Evolutionary conservation across 441 rosid genomes (phyloP).

Genomic region (Brassica balearica): DNA sequence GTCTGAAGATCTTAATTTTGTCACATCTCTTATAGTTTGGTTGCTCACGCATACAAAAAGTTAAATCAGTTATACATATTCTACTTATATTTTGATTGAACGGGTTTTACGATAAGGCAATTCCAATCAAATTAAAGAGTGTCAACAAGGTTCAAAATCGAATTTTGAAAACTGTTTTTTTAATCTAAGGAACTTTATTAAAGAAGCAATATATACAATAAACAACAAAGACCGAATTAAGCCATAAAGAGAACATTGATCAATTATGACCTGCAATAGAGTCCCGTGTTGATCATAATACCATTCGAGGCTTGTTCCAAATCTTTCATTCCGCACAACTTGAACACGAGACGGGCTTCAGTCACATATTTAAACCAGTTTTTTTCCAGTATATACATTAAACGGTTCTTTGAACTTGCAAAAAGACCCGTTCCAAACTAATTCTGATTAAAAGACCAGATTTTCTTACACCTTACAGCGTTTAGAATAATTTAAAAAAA

Average conservation of each 20-base stretch:
- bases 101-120: slow-evolving; percentile 8
- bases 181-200: neutral
- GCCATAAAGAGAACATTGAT: neutral
- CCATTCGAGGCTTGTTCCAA: neutral
- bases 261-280: neutral
- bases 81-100: neutral
- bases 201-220: neutral
- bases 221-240: neutral
- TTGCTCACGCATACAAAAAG: neutral
- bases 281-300: neutral
- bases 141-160: neutral
- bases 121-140: neutral
- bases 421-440: too few relatives aligned
- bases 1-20: neutral
- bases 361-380: too few relatives aligned
- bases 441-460: neutral
- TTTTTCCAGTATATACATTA: too few relatives aligned
- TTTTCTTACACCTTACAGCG: neutral
- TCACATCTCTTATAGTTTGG: slow-evolving; percentile 12
- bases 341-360: too few relatives aligned
- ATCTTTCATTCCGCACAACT: neutral
- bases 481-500: too few relatives aligned
- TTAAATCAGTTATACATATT: neutral
- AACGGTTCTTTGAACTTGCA: too few relatives aligned
- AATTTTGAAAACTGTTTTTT: neutral